These are phyloP conservation scores for Ophiosphaerella korrae DNA, from an alignment of 2,329 filamentous ascomycete genomes.

Conservation along the genomic window DNA sequence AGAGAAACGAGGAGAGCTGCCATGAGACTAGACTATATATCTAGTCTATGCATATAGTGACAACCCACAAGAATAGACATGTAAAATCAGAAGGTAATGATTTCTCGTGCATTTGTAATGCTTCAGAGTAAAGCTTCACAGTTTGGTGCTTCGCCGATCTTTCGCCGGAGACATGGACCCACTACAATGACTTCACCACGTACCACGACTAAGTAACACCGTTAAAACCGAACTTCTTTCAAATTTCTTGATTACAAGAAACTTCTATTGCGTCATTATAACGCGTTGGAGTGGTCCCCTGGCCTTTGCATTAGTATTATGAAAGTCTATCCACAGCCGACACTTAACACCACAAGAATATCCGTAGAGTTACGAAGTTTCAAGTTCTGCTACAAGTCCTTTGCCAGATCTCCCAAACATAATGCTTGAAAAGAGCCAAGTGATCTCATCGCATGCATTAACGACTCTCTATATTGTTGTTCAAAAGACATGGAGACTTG, in stretches of 20 bases:
- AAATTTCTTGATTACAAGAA: background rate
- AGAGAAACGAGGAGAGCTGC: too few relatives aligned
- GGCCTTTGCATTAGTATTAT: too few relatives aligned
- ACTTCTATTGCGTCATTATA: background rate
- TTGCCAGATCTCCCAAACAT: too few relatives aligned
- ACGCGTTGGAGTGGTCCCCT: too few relatives aligned
- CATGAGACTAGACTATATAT: background rate
- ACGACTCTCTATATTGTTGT: too few relatives aligned
- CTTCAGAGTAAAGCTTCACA: constrained; percentile 13
- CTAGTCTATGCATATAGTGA: background rate
- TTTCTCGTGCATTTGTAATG: constrained; percentile 28
- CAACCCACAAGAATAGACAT: background rate
- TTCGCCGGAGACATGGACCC: constrained; percentile 24
- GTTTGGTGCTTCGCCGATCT: constrained; percentile 32
- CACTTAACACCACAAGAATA: too few relatives aligned
- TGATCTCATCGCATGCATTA: too few relatives aligned
- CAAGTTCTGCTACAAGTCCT: too few relatives aligned
- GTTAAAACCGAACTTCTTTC: constrained; percentile 2
- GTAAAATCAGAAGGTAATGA: constrained; percentile 1
- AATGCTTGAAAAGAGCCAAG: too few relatives aligned
- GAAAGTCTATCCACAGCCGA: too few relatives aligned
- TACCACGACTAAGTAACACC: constrained; percentile 5
- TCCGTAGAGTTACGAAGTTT: too few relatives aligned
- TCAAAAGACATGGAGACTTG: too few relatives aligned
- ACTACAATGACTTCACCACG: constrained; percentile 17